phyloP scores from a whole-genome alignment of 768 basidiomycete genomes.

The Termitomyces sp. region DNA sequence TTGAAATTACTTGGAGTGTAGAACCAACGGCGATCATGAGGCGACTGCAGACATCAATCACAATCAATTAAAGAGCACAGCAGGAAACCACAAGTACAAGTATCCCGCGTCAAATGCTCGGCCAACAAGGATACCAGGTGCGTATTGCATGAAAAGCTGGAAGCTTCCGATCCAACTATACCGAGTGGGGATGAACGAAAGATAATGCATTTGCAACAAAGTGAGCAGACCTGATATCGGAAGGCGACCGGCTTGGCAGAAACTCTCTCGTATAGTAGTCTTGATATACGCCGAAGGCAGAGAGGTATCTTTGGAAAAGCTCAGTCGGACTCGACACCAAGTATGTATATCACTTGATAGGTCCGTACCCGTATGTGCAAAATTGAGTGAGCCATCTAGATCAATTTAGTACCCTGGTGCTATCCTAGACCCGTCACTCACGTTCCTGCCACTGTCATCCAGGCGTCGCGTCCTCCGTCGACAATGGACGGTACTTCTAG shows the following conservation, averaged over 20 bases:
- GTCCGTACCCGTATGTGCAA: constrained; percentile 40
- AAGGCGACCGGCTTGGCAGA: constrained; percentile 34
- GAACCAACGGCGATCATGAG: constrained; percentile 32
- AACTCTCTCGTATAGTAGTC: constrained; percentile 43
- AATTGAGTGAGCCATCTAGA: constrained; percentile 41
- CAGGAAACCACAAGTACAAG: constrained; percentile 31
- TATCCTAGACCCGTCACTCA: constrained; percentile 22
- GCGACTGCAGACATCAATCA: constrained; percentile 24
- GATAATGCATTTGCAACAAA: neutral
- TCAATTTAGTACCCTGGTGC: neutral
- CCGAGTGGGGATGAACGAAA: neutral
- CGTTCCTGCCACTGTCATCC: constrained; percentile 43
- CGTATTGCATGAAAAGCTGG: constrained; percentile 43
- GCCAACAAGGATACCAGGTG: constrained; percentile 36
- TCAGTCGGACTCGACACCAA: constrained; percentile 13
- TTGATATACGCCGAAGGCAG: constrained; percentile 45
- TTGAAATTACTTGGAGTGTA: constrained; percentile 32
- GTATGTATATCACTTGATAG: neutral
- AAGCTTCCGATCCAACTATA: constrained; percentile 49
- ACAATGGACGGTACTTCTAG: neutral
- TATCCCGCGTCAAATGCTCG: constrained; percentile 45
- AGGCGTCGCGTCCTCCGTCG: constrained; percentile 39
- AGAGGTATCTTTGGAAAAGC: constrained; percentile 34
- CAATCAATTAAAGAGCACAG: constrained; percentile 7
- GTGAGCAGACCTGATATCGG: constrained; percentile 36